Evolutionary conservation across 2,329 filamentous ascomycete genomes (phyloP), one percentile per base, ranked within the genome.

Genomic region (Cordyceps farinosa): DNA sequence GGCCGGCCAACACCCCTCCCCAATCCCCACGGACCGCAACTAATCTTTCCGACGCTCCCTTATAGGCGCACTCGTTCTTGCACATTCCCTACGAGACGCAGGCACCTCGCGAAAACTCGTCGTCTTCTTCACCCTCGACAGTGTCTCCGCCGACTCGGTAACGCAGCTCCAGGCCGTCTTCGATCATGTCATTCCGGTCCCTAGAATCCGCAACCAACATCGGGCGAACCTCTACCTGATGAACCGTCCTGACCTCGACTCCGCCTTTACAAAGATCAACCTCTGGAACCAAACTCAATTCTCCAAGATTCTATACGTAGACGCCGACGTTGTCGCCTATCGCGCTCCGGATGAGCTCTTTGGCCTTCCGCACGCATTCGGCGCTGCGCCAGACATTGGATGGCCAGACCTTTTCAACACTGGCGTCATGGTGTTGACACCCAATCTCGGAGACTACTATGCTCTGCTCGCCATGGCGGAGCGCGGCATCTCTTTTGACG

Each of bases 391-490:
- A 38, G 95, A 99, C 76, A 92, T 98, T 70, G 95, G 95, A 69
- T 99, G 95, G 95, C 95, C 95, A 40, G 95, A 99, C 78, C 85
- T 93, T 65, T 98, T 98, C 86, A 99, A 99, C 78, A 92, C 90
- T n/a, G 95, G 95, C 71, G 87, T 99, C 69, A 96, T 99, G 92
- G 92, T 92, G 42, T 77, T 99, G 65, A 89, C 84, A 17, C 95
- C 95, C 40, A 90, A 94, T 76, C 81, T 93, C 84, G 90, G 89
- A 63, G 93, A 96, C 68, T 98, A 93, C 77, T 89, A 92, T 77
- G 90, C 91, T 48, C 82, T 99, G 72, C 82, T 87, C 67, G 91
- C 90, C 66, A 87, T 97, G 82, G 92, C 95, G 32, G 85, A 92
- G 69, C 83, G 88, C 62, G 93, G 93, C 32, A 90, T 94, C 73